Conservation (phyloP, 352 stramenopile species). For the Phytopythium kandeliae region DNA sequence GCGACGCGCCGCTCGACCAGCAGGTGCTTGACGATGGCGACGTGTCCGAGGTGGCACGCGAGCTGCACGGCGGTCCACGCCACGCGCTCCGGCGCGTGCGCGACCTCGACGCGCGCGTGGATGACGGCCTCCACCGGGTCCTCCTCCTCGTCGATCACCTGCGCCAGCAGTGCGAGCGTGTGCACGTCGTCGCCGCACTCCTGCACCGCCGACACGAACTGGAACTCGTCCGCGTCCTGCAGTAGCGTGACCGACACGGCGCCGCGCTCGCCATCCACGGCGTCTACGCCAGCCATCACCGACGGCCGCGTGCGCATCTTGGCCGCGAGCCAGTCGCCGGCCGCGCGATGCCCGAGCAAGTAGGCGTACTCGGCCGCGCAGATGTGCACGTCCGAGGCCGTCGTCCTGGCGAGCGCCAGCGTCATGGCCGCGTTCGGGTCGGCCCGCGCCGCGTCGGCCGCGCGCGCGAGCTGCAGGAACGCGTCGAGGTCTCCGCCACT, state of each 20-base stretch:
- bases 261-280: no score
- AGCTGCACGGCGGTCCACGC: slow-evolving; percentile 13
- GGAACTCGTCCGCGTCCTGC: slow-evolving; percentile 7
- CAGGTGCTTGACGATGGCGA: slow-evolving; percentile 17
- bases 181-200: slow-evolving; percentile 5
- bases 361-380: slow-evolving; percentile 15
- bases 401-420: background rate
- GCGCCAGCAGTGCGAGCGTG: slow-evolving; percentile 4
- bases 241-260: background rate
- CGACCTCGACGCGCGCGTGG: slow-evolving; percentile 6
- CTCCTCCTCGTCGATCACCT: slow-evolving; percentile 10
- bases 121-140: slow-evolving; percentile 10
- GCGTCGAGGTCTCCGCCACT: slow-evolving; percentile 4
- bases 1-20: slow-evolving; percentile 5
- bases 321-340: slow-evolving; percentile 10
- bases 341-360: slow-evolving; percentile 9
- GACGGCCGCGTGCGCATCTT: background rate
- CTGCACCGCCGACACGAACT: slow-evolving; percentile 11
- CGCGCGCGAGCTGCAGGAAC: slow-evolving; percentile 5
- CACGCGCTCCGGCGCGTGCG: background rate
- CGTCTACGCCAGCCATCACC: background rate
- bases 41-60: slow-evolving; percentile 14
- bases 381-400: slow-evolving; percentile 3
- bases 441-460: background rate
- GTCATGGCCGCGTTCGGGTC: slow-evolving; percentile 7